These are phyloP conservation scores for Mucuna pruriens DNA, from an alignment of 306 rosid genomes.

Conservation along the genomic window DNA sequence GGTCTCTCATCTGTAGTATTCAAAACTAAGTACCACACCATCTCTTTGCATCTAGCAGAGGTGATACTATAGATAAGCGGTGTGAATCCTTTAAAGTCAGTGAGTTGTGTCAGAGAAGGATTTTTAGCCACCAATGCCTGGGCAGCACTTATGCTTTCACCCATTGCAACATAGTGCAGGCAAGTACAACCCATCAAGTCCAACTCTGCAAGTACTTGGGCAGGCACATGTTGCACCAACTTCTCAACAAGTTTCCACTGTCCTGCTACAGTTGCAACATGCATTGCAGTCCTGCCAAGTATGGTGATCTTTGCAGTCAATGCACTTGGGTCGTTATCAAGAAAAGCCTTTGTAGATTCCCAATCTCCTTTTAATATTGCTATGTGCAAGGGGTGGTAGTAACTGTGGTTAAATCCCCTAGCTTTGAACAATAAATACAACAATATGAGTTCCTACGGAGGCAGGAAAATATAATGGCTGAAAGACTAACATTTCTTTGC, in stretches of 20 bases:
- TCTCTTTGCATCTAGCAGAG: slow-evolving; percentile 40
- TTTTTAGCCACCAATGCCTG: slow-evolving; percentile 48
- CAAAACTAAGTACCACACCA: slow-evolving; percentile 63
- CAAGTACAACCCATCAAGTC: slow-evolving; percentile 56
- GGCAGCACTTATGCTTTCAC: slow-evolving; percentile 46
- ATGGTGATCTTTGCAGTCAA: slow-evolving; percentile 44
- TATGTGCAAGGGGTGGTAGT: slow-evolving; percentile 53
- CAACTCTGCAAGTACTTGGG: slow-evolving; percentile 21
- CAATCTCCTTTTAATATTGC: slow-evolving; percentile 60
- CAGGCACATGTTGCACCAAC: slow-evolving; percentile 41
- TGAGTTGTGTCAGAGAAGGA: slow-evolving; percentile 43
- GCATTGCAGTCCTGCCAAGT: slow-evolving; percentile 43
- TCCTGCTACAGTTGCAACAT: slow-evolving; percentile 51
- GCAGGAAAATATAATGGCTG: slow-evolving; percentile 21
- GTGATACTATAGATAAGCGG: slow-evolving; percentile 51
- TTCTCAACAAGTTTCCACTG: slow-evolving; percentile 55
- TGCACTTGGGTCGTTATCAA: slow-evolving; percentile 48
- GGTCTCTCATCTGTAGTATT: slow-evolving; percentile 53
- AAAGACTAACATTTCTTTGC: background rate
- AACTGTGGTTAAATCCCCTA: slow-evolving; percentile 47
- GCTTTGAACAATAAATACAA: slow-evolving; percentile 34
- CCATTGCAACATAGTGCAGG: slow-evolving; percentile 57
- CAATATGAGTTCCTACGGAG: slow-evolving; percentile 23
- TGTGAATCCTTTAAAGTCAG: slow-evolving; percentile 44
- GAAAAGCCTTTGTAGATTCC: slow-evolving; percentile 45